phyloP scores from a whole-genome alignment of 257 asterid species.

The Jaltomata sinuosa region DNA sequence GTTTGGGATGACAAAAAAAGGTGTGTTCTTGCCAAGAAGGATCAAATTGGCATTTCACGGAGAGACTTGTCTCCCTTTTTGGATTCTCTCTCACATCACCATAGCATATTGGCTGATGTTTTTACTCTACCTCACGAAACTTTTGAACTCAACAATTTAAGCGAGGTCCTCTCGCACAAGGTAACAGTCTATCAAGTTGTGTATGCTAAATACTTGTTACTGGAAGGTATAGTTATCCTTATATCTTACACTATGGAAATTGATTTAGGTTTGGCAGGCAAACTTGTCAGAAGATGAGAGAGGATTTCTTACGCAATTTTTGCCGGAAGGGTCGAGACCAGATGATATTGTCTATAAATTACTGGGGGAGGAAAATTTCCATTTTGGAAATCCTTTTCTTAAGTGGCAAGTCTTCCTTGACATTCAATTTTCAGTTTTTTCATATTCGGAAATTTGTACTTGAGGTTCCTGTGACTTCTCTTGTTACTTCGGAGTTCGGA shows the following conservation, averaged over 20 bases:
- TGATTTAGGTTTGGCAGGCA: conserved; percentile 77
- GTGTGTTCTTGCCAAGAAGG: conserved; percentile 76
- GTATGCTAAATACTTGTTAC: background rate
- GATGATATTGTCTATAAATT: conserved; percentile 48
- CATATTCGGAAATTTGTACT: background rate
- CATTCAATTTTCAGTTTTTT: background rate
- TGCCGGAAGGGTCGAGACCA: conserved; percentile 55
- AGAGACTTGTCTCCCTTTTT: conserved; percentile 56
- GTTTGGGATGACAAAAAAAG: conserved; percentile 75
- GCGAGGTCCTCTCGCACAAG: conserved; percentile 57
- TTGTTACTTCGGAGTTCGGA: background rate
- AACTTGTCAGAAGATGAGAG: conserved; percentile 59
- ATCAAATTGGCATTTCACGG: conserved; percentile 67
- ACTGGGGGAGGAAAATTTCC: conserved; percentile 70
- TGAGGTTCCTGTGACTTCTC: background rate
- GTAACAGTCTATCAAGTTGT: conserved; percentile 23
- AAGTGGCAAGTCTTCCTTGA: conserved; percentile 57
- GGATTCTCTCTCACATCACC: conserved; percentile 36
- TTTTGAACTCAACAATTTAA: conserved; percentile 52
- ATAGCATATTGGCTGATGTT: conserved; percentile 58
- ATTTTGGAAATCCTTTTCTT: conserved; percentile 68
- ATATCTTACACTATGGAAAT: conserved; percentile 9
- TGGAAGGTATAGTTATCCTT: background rate
- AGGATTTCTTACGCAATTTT: conserved; percentile 48
- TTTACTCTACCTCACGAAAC: conserved; percentile 63